Percentiles rank a stretch among this genome's conserved stretches.
These are phyloP conservation scores for Morella rubra DNA, from an alignment of 306 rosid species.

Conservation along the genomic window DNA sequence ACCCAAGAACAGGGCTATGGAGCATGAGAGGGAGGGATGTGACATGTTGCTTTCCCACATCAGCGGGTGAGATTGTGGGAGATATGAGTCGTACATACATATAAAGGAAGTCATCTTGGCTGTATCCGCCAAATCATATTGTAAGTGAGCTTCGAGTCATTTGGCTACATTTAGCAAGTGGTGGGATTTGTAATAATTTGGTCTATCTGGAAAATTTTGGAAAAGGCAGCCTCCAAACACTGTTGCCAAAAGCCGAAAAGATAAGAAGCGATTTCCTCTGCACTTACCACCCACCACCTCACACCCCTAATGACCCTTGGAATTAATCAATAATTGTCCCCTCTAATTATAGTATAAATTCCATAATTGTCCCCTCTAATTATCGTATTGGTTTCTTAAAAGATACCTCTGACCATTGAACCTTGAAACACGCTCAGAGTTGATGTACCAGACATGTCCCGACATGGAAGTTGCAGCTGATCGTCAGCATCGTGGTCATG, in stretches of 20 bases:
- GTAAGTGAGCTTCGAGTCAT: constrained; percentile 3
- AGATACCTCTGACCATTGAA: constrained; percentile 6
- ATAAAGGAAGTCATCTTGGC: not conserved
- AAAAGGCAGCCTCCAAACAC: constrained; percentile 22
- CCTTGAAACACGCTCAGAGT: constrained; percentile 27
- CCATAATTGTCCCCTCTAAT: constrained; percentile 4
- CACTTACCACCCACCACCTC: not conserved
- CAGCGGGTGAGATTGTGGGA: constrained; percentile 18
- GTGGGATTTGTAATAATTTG: constrained; percentile 11
- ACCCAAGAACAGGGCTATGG: not conserved
- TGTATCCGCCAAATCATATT: not conserved
- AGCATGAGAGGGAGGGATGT: not conserved
- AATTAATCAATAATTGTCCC: constrained; percentile 1
- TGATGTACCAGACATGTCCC: constrained; percentile 31
- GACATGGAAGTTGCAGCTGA: constrained; percentile 26
- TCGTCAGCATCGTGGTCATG: not conserved
- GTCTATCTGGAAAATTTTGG: constrained; percentile 17
- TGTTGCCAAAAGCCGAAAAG: constrained; percentile 10
- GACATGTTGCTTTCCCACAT: constrained; percentile 18
- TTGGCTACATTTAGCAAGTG: not conserved
- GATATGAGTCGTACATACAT: not conserved
- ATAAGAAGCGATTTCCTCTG: not conserved
- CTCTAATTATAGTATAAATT: constrained; percentile 3
- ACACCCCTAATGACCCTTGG: not conserved
- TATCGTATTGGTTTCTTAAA: not conserved